phyloP scores from a whole-genome alignment of 2,329 filamentous ascomycete species.

The Colletotrichum tabaci region DNA sequence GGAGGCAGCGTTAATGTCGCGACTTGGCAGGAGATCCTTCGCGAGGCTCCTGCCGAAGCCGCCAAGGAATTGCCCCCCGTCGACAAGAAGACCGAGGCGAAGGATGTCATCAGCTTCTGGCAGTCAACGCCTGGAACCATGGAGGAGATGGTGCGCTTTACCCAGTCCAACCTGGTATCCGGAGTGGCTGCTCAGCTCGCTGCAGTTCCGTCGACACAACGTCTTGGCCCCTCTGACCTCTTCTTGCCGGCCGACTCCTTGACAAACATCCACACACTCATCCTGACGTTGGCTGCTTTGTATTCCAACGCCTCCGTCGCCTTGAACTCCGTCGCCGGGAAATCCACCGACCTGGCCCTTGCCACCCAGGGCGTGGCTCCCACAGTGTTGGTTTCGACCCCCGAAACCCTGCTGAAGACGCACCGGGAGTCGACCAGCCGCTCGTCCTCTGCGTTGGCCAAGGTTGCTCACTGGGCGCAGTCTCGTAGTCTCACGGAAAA shows the following conservation, averaged over 20 bases:
- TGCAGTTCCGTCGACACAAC: constrained; percentile 81
- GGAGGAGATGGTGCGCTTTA: constrained; percentile 85
- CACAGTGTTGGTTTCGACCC: constrained; percentile 85
- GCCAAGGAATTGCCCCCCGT: constrained; percentile 76
- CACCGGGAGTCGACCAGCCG: constrained; percentile 74
- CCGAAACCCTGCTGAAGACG: constrained; percentile 78
- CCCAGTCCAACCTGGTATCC: constrained; percentile 88
- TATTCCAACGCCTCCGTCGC: constrained; percentile 89
- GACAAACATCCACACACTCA: constrained; percentile 83
- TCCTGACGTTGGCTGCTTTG: constrained; percentile 85
- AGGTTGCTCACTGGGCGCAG: constrained; percentile 79
- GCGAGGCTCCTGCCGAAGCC: constrained; percentile 74
- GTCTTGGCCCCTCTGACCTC: constrained; percentile 81
- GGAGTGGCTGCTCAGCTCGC: constrained; percentile 84
- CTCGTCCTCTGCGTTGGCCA: constrained; percentile 74
- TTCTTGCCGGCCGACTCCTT: constrained; percentile 89
- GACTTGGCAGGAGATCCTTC: constrained; percentile 94
- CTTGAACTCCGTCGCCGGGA: constrained; percentile 88
- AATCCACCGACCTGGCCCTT: constrained; percentile 78
- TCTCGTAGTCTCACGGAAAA: constrained; percentile 76
- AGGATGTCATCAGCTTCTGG: constrained; percentile 78
- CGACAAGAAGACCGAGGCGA: constrained; percentile 67
- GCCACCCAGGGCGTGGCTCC: constrained; percentile 83
- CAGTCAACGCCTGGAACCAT: constrained; percentile 65
- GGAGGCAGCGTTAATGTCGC: constrained; percentile 82